Percentiles rank a stretch among this genome's conserved stretches.
These are phyloP conservation scores for Fallopia convolvulus DNA, from an alignment of 148 eudicot genomes.

Conservation along the genomic window DNA sequence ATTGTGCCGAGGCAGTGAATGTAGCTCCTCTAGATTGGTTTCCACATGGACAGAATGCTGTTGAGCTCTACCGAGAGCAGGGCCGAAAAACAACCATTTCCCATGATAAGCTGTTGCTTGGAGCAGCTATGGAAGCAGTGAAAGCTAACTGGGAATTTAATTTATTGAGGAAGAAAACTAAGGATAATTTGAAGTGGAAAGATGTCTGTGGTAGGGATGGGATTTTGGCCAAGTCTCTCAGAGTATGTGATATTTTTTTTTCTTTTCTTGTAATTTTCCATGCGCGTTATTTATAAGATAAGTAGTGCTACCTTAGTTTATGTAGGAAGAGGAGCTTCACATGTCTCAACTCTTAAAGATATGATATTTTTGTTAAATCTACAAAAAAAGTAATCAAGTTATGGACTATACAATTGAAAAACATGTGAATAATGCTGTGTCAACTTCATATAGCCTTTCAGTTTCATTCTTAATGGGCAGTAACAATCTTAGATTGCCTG, in stretches of 20 bases:
- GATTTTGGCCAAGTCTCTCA: slow-evolving; percentile 69
- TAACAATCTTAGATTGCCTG: not conserved
- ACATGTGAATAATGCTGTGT: not conserved
- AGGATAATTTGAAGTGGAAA: slow-evolving; percentile 78
- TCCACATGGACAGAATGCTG: slow-evolving; percentile 93
- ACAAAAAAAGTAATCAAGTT: not conserved
- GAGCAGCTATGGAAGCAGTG: slow-evolving; percentile 95
- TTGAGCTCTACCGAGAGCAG: slow-evolving; percentile 93
- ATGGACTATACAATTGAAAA: not conserved
- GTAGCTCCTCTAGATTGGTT: slow-evolving; percentile 99
- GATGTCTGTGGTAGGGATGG: slow-evolving; percentile 90
- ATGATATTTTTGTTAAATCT: not conserved
- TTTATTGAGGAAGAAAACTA: slow-evolving; percentile 62
- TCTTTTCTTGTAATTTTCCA: not conserved
- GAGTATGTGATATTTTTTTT: slow-evolving; percentile 36
- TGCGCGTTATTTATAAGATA: not conserved
- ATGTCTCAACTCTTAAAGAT: not conserved
- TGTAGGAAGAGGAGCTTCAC: not conserved
- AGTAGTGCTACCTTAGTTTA: not conserved
- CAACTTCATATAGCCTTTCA: not conserved
- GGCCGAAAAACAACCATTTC: slow-evolving; percentile 84
- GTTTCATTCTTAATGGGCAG: not conserved
- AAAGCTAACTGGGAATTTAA: slow-evolving; percentile 94
- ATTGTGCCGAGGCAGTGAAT: slow-evolving; percentile 99
- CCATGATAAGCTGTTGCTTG: slow-evolving; percentile 94